A percentile compares a stretch with the other conserved stretches of the same genome.
Conservation (phyloP, 768 basidiomycete genomes). For the Sarcomyxa edulis region DNA sequence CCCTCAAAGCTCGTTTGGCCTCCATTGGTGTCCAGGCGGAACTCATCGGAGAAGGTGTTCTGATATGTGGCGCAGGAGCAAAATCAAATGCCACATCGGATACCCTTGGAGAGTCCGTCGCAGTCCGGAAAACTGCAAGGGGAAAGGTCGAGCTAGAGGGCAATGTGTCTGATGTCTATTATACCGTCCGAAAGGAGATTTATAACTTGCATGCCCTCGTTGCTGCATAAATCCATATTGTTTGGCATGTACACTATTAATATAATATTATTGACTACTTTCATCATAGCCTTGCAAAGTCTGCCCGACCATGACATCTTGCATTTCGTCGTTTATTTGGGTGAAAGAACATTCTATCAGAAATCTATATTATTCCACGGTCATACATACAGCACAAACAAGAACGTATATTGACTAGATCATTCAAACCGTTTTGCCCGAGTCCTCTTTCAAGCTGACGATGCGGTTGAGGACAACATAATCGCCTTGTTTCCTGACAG, state of each 20-base stretch:
- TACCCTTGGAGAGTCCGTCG: conserved; percentile 62
- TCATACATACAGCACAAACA: not conserved
- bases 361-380: not conserved
- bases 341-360: not conserved
- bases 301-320: too few species aligned
- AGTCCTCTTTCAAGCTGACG: conserved; percentile 92
- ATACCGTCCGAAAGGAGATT: conserved; percentile 82
- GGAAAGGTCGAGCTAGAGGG: conserved; percentile 91
- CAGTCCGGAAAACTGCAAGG: conserved; percentile 81
- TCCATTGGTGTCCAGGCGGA: conserved; percentile 81
- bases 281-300: too few species aligned
- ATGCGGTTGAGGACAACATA: conserved; percentile 85
- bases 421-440: conserved; percentile 57
- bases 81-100: conserved; percentile 36
- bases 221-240: conserved; percentile 40
- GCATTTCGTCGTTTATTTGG: not conserved
- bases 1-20: conserved; percentile 76
- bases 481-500: conserved; percentile 61
- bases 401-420: not conserved
- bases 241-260: too few species aligned
- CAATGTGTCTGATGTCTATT: conserved; percentile 83
- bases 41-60: conserved; percentile 94
- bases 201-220: conserved; percentile 90
- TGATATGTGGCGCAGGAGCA: conserved; percentile 74
- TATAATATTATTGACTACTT: too few species aligned